A percentile compares a stretch with the other conserved stretches of the same genome.
Evolutionary conservation across 805 yeast genomes (phyloP).

Genomic region (Spathaspora hagerdaliae): DNA sequence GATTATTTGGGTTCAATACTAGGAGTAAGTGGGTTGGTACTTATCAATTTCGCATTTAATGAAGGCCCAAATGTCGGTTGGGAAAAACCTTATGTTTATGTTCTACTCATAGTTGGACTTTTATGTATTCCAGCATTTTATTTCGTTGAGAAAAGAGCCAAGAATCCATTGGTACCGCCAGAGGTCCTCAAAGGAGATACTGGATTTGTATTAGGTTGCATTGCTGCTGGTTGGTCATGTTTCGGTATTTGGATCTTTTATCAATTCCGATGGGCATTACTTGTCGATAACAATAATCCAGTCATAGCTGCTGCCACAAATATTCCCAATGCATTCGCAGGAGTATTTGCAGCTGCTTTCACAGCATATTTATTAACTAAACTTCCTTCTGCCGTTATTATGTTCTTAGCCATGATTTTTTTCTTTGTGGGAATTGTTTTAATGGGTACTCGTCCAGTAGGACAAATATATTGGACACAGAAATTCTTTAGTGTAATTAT

Average conservation of each 20-base stretch:
- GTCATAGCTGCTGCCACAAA: conserved; percentile 24
- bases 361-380: conserved; percentile 45
- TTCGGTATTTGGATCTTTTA: conserved; percentile 71
- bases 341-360: conserved; percentile 50
- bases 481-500: conserved; percentile 52
- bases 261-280: conserved; percentile 49
- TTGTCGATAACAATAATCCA: conserved; percentile 40
- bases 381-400: conserved; percentile 45
- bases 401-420: conserved; percentile 48
- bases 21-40: conserved; percentile 57
- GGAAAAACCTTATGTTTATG: conserved; percentile 56
- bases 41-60: conserved; percentile 70
- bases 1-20: conserved; percentile 34
- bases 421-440: conserved; percentile 50
- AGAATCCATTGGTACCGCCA: conserved; percentile 52
- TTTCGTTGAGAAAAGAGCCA: conserved; percentile 42
- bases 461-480: conserved; percentile 59
- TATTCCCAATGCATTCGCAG: conserved; percentile 38
- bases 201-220: conserved; percentile 45
- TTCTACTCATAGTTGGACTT: conserved; percentile 53
- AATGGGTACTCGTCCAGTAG: conserved; percentile 51
- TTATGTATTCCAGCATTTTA: conserved; percentile 37
- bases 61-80: conserved; percentile 78
- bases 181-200: conserved; percentile 43
- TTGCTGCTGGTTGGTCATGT: conserved; percentile 71